A percentile compares a stretch with the other conserved stretches of the same genome.
These are phyloP conservation scores for Rhizoctonia solani DNA, from an alignment of 1,284 basidiomycete genomes.

Conservation along the genomic window DNA sequence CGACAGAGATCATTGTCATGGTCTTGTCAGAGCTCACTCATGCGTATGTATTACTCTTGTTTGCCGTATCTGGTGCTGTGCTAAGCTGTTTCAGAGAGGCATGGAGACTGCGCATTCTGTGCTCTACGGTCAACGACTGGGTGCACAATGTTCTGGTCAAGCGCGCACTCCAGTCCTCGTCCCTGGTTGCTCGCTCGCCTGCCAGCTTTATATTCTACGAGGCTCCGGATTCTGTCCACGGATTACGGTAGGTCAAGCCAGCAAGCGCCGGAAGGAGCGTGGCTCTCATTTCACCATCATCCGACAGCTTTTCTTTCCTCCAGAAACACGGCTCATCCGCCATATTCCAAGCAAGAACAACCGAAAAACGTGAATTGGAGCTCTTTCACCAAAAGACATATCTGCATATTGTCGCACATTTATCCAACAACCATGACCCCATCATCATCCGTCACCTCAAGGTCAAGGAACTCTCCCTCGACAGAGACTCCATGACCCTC, in stretches of 20 bases:
- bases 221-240: conserved; percentile 4
- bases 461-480: conserved; percentile 5
- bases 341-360: conserved; percentile 9
- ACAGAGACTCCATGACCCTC: conserved; percentile 24
- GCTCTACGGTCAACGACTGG: conserved; percentile 24
- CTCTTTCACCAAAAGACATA: conserved; percentile 11
- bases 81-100: conserved; percentile 10
- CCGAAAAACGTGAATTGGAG: conserved; percentile 1
- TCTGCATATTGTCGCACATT: conserved; percentile 28
- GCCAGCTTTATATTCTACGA: conserved; percentile 32
- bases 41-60: conserved; percentile 1
- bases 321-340: conserved; percentile 22
- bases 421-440: conserved; percentile 19
- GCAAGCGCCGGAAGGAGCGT: background rate
- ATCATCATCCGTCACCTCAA: conserved; percentile 28
- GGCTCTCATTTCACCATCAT: background rate
- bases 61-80: background rate
- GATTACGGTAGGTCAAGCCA: conserved; percentile 11
- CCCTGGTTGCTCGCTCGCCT: conserved; percentile 21
- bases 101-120: conserved; percentile 25
- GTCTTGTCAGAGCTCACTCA: conserved; percentile 26
- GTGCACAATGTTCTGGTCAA: conserved; percentile 21
- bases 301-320: conserved; percentile 27
- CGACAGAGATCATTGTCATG: conserved; percentile 28
- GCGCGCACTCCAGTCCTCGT: conserved; percentile 15